Evolutionary conservation across 768 basidiomycete species (phyloP).

Genomic region (Kwoniella botswanensis): DNA sequence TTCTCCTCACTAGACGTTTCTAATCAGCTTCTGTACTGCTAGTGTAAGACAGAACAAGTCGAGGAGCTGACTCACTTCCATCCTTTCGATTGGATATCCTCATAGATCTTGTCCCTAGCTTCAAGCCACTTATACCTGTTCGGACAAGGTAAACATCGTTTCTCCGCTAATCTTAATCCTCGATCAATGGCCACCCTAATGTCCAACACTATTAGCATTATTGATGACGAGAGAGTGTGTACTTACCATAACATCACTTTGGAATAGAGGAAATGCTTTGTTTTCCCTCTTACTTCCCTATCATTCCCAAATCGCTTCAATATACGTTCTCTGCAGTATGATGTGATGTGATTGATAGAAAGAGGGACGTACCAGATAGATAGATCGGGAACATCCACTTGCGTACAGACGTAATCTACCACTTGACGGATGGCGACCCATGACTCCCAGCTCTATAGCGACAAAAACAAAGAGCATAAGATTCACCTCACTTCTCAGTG

Average conservation of each 20-base stretch:
- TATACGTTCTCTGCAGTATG: neutral
- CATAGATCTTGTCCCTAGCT: conserved; percentile 82
- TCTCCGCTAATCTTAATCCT: conserved; percentile 92
- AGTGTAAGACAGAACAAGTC: neutral
- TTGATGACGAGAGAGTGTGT: no score
- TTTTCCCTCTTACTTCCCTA: conserved; percentile 88
- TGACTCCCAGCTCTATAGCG: conserved; percentile 53
- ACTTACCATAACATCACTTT: conserved; percentile 92
- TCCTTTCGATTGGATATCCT: conserved; percentile 87
- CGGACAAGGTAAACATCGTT: conserved; percentile 78
- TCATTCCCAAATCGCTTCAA: conserved; percentile 47
- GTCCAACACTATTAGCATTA: neutral
- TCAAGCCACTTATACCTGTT: conserved; percentile 68
- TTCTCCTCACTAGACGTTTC: conserved; percentile 48
- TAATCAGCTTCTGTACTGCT: neutral
- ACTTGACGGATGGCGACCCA: conserved; percentile 59
- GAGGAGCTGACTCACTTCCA: conserved; percentile 65
- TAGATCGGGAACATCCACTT: conserved; percentile 78
- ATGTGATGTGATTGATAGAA: neutral
- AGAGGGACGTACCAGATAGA: conserved; percentile 60
- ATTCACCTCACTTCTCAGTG: no score
- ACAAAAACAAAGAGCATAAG: no score
- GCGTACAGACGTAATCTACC: conserved; percentile 68
- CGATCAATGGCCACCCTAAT: conserved; percentile 90
- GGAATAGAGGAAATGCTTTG: conserved; percentile 88